Percentiles rank a stretch among this genome's conserved stretches.
Conservation (phyloP, 768 basidiomycete genomes). For the Scleroderma citrinum region DNA sequence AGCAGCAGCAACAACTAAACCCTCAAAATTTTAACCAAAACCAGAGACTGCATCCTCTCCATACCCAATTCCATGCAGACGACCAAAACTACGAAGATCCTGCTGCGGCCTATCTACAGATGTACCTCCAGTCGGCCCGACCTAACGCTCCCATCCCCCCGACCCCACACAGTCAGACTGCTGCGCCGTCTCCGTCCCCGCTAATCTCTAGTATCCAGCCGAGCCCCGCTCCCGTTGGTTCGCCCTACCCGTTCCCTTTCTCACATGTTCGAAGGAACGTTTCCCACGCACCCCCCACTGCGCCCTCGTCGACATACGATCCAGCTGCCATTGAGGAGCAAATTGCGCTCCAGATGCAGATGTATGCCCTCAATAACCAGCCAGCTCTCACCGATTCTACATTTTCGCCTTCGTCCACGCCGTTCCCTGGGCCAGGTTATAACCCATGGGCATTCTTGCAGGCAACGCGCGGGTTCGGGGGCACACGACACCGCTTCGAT, state of each 20-base stretch:
- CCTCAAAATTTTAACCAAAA: slow-evolving; percentile 12
- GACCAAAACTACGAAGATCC: slow-evolving; percentile 63
- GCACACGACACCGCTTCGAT: slow-evolving; percentile 30
- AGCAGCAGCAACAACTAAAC: slow-evolving; percentile 18
- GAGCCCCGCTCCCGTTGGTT: slow-evolving; percentile 58
- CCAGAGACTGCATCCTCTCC: slow-evolving; percentile 33
- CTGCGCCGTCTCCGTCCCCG: slow-evolving; percentile 69
- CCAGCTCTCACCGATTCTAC: slow-evolving; percentile 64
- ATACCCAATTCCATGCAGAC: slow-evolving; percentile 42
- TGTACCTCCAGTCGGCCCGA: slow-evolving; percentile 53
- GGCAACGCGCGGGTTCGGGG: slow-evolving; percentile 42
- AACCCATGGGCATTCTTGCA: slow-evolving; percentile 73
- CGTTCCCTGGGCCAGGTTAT: slow-evolving; percentile 58
- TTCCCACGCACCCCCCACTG: slow-evolving; percentile 38
- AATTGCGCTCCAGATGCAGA: slow-evolving; percentile 70
- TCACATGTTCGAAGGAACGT: slow-evolving; percentile 60
- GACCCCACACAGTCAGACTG: slow-evolving; percentile 70
- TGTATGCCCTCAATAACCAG: slow-evolving; percentile 68
- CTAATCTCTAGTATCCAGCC: slow-evolving; percentile 47
- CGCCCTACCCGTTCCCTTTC: slow-evolving; percentile 78
- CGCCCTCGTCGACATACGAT: slow-evolving; percentile 33
- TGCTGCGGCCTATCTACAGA: slow-evolving; percentile 51
- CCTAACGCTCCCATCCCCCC: slow-evolving; percentile 77
- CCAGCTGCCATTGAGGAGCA: slow-evolving; percentile 58
- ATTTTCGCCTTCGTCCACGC: slow-evolving; percentile 70